Percentiles rank a stretch among this genome's conserved stretches.
Conservation (phyloP, 495 filamentous ascomycete genomes). For the Aspergillus cristatus region DNA sequence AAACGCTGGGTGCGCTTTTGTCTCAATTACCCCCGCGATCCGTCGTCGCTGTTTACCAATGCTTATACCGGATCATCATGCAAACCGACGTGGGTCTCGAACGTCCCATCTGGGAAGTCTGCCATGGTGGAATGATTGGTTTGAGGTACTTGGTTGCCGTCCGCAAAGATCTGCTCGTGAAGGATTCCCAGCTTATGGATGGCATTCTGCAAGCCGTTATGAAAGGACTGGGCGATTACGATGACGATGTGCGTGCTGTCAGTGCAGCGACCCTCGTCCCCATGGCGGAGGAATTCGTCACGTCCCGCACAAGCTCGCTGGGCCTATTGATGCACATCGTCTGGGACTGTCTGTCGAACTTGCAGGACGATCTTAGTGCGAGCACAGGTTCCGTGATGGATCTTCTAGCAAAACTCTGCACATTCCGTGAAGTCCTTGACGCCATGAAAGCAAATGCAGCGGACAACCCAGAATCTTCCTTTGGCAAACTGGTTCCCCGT, state of each 20-base stretch:
- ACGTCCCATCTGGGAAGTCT: slow-evolving; percentile 79
- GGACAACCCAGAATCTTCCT: slow-evolving; percentile 73
- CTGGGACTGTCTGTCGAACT: slow-evolving; percentile 91
- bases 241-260: slow-evolving; percentile 94
- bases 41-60: slow-evolving; percentile 69
- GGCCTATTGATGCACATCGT: slow-evolving; percentile 82
- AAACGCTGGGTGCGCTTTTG: slow-evolving; percentile 82
- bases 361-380: slow-evolving; percentile 92
- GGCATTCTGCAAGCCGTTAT: slow-evolving; percentile 87
- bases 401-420: slow-evolving; percentile 86
- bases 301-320: slow-evolving; percentile 65
- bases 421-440: slow-evolving; percentile 83
- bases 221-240: slow-evolving; percentile 81
- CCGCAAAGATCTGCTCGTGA: slow-evolving; percentile 79
- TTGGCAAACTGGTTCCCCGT: slow-evolving; percentile 82
- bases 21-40: slow-evolving; percentile 65
- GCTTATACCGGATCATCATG: slow-evolving; percentile 85
- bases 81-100: slow-evolving; percentile 67
- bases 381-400: slow-evolving; percentile 98
- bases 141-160: slow-evolving; percentile 90
- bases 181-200: slow-evolving; percentile 77
- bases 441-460: slow-evolving; percentile 89
- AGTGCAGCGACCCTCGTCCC: slow-evolving; percentile 94
- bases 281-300: slow-evolving; percentile 88
- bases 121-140: slow-evolving; percentile 96